Percentiles rank a stretch among this genome's conserved stretches.
Evolutionary conservation across 768 basidiomycete genomes (phyloP).

Genomic region (Pisolithus albus): DNA sequence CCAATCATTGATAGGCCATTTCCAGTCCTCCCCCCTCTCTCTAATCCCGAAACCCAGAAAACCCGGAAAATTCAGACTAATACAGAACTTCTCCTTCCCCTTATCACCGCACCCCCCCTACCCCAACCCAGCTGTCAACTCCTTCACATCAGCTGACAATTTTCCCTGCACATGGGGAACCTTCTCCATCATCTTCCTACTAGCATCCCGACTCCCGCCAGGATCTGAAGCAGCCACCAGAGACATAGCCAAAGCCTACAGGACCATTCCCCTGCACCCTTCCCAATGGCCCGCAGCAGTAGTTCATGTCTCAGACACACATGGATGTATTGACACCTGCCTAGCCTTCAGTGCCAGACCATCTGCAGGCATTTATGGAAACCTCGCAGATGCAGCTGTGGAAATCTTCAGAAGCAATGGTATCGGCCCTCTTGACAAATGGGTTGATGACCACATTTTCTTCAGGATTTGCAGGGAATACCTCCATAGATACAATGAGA

Average conservation of each 20-base stretch:
- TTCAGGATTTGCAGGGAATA: conserved; percentile 24
- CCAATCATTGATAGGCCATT: conserved; percentile 9
- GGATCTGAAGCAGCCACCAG: conserved; percentile 23
- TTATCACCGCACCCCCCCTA: background rate
- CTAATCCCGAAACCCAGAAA: conserved; percentile 14
- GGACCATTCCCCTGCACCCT: too few relatives aligned
- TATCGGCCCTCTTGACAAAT: background rate
- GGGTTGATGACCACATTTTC: background rate
- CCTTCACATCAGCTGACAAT: conserved; percentile 13
- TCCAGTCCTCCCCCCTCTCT: conserved; percentile 16
- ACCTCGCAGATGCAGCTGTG: background rate
- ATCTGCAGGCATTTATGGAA: too few relatives aligned
- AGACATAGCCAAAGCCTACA: conserved; percentile 26
- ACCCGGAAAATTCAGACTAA: conserved; percentile 7
- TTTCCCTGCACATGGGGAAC: conserved; percentile 42
- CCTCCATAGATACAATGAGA: background rate
- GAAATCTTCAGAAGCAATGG: background rate
- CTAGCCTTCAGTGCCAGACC: too few relatives aligned
- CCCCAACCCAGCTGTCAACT: background rate
- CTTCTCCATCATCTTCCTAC: conserved; percentile 26
- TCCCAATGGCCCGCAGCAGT: too few relatives aligned
- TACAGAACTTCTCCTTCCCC: conserved; percentile 17
- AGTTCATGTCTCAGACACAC: too few relatives aligned
- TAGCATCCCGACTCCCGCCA: conserved; percentile 22
- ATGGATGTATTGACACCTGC: background rate